phyloP scores from a whole-genome alignment of 768 basidiomycete species.

The Cytidiella melzeri region DNA sequence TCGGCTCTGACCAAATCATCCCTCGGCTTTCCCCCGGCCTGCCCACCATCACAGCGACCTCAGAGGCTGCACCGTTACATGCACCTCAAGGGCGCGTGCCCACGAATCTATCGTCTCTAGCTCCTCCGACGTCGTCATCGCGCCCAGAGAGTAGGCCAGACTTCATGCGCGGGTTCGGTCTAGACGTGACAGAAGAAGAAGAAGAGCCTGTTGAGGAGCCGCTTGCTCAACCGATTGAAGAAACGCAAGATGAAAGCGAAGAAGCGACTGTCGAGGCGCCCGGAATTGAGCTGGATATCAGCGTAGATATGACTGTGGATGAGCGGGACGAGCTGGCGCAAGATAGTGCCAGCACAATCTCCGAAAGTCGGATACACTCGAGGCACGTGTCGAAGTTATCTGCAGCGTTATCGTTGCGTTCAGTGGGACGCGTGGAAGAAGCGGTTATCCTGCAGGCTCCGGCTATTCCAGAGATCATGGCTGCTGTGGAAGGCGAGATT shows the following conservation, averaged over 20 bases:
- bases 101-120: slow-evolving; percentile 38
- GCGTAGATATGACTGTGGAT: slow-evolving; percentile 5
- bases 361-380: slow-evolving; percentile 53
- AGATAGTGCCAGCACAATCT: slow-evolving; percentile 41
- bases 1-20: slow-evolving; percentile 45
- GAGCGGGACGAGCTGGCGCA: slow-evolving; percentile 19
- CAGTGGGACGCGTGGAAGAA: slow-evolving; percentile 43
- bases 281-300: slow-evolving; percentile 21
- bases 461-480: slow-evolving; percentile 23
- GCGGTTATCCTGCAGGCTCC: slow-evolving; percentile 1
- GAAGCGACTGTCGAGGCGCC: slow-evolving; percentile 26
- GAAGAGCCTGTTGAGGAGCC: slow-evolving; percentile 57
- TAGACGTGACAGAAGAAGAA: slow-evolving; percentile 73
- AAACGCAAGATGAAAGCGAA: slow-evolving; percentile 19
- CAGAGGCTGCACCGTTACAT: slow-evolving; percentile 31
- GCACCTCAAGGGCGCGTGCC: slow-evolving; percentile 55
- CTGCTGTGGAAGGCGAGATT: slow-evolving; percentile 26
- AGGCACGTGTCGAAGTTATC: slow-evolving; percentile 65
- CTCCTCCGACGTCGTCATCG: slow-evolving; percentile 38
- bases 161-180: slow-evolving; percentile 72
- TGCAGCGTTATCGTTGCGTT: slow-evolving; percentile 59
- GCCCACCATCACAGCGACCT: slow-evolving; percentile 18
- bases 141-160: slow-evolving; percentile 57
- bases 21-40: slow-evolving; percentile 21
- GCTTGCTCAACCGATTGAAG: slow-evolving; percentile 12